phyloP scores from a whole-genome alignment of 306 rosid species.

The Alnus glutinosa region DNA sequence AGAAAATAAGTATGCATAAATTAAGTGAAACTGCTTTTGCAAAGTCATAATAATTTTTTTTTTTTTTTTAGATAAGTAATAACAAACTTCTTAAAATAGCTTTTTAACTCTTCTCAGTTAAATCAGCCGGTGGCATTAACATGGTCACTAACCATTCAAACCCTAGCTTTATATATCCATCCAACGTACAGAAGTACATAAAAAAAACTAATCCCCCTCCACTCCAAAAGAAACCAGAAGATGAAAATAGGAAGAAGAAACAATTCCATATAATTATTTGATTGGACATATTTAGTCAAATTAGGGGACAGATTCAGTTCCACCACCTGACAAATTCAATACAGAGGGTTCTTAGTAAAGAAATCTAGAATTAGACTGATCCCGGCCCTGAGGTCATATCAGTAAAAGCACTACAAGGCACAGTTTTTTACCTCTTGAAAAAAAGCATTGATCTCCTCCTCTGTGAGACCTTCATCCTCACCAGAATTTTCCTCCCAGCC shows the following conservation, averaged over 20 bases:
- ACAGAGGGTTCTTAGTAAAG: background rate
- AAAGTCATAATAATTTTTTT: background rate
- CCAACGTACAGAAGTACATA: background rate
- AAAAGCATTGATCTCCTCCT: slow-evolving; percentile 89
- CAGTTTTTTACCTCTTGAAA: slow-evolving; percentile 61
- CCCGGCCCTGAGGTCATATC: background rate
- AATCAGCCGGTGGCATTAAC: background rate
- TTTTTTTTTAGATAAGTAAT: background rate
- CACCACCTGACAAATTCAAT: background rate
- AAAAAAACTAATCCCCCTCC: background rate
- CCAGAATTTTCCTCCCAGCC: slow-evolving; percentile 96
- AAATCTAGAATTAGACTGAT: background rate
- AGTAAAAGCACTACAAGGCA: background rate
- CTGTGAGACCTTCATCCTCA: slow-evolving; percentile 93
- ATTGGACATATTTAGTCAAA: background rate
- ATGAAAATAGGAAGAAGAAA: background rate
- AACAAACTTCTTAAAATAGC: slow-evolving; percentile 1
- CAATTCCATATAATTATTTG: background rate
- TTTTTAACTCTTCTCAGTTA: background rate
- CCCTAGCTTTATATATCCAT: background rate
- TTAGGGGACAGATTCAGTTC: background rate
- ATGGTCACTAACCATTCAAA: background rate
- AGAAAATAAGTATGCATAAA: background rate
- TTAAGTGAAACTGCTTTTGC: slow-evolving; percentile 21
- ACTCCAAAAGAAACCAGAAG: background rate